Base-by-base conservation (phyloP, 352 stramenopile species). In the Paralagenidium karlingii region DNA sequence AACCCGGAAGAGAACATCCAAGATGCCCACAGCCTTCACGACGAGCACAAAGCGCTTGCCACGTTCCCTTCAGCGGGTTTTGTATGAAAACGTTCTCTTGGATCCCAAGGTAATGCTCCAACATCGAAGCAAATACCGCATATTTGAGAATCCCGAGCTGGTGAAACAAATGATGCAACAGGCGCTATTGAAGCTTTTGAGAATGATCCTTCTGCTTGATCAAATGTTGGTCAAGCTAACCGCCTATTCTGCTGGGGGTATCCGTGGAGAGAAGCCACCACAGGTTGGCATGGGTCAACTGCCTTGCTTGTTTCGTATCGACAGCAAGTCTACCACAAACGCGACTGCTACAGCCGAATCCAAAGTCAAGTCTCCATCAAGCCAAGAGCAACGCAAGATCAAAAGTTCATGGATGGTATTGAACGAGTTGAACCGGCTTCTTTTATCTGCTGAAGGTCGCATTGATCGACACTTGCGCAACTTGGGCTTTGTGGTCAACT, bases 131-230 rank as follows among this genome's bases (percentile, higher is more conserved):
- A 33, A 33, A 33, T 33, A 13, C 22, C 16, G 16, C 7, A 16
- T 16, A 3, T 36, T 16, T 16, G 3, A 36, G 6, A 73, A 73
- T 1, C 65, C 70, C 15, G 66, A 82, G 60, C 86, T 84, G 32
- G 82, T 92, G 36, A 63, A 82, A 24, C 75, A 84, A 24, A 58
- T 96, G 41, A 83, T 87, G 36, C 70, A 84, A 21, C 67, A 83
- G 5, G 92, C 94, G 32, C 71, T 96, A 27, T 68, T 83, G 16
- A 82, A 94, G 53, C 88, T 97, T 29, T 60, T 98, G 25, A 89
- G 91, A 54, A 51, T 98, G 8, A 73, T 98, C 24, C 55, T 96
- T 32, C 95, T 97, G 47, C 48, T 98, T 15, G 94, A 98, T 51
- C 51, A 61, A 26, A 82, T 82, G 3, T 88, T 96, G 37, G 49